A percentile compares a stretch with the other conserved stretches of the same genome.
Evolutionary conservation across 2,329 filamentous ascomycete species (phyloP).

Genomic region (Stachybotrys chartarum): DNA sequence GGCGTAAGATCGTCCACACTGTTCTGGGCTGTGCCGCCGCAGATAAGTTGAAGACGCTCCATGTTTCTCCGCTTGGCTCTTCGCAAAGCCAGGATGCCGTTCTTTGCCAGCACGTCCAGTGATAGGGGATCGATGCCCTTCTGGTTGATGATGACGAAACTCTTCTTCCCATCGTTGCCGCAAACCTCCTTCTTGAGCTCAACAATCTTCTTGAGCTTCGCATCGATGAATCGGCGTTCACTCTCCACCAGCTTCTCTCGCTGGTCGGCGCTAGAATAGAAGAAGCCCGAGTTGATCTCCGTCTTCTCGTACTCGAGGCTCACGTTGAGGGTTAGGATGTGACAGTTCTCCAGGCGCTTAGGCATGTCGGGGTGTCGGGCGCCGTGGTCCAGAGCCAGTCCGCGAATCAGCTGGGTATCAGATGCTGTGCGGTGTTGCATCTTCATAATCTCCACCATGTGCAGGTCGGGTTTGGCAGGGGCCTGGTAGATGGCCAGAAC

Average conservation of each 20-base stretch:
- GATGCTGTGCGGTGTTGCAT: constrained; percentile 98
- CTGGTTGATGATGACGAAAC: constrained; percentile 97
- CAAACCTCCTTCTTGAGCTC: constrained; percentile 98
- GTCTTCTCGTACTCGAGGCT: constrained; percentile 98
- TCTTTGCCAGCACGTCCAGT: constrained; percentile 93
- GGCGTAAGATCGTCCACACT: constrained; percentile 88
- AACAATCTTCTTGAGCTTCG: constrained; percentile 95
- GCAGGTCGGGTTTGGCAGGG: constrained; percentile 86
- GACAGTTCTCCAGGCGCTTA: constrained; percentile 90
- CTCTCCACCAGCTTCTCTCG: constrained; percentile 97
- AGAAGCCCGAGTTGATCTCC: constrained; percentile 98
- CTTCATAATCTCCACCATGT: constrained; percentile 99
- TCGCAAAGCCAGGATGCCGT: constrained; percentile 89
- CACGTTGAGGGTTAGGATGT: constrained; percentile 91
- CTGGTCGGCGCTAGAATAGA: constrained; percentile 95
- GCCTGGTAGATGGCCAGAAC: constrained; percentile 90
- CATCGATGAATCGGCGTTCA: constrained; percentile 90
- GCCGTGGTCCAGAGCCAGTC: constrained; percentile 88
- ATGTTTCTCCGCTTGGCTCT: constrained; percentile 98
- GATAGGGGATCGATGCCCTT: constrained; percentile 98
- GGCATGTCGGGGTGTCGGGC: constrained; percentile 98
- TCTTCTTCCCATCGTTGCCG: constrained; percentile 85
- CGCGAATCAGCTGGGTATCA: constrained; percentile 92
- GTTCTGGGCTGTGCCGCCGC: constrained; percentile 87
- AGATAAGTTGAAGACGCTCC: constrained; percentile 93